These are phyloP conservation scores for Phialophora verrucosa DNA, from an alignment of 2,329 filamentous ascomycete species.

Conservation along the genomic window DNA sequence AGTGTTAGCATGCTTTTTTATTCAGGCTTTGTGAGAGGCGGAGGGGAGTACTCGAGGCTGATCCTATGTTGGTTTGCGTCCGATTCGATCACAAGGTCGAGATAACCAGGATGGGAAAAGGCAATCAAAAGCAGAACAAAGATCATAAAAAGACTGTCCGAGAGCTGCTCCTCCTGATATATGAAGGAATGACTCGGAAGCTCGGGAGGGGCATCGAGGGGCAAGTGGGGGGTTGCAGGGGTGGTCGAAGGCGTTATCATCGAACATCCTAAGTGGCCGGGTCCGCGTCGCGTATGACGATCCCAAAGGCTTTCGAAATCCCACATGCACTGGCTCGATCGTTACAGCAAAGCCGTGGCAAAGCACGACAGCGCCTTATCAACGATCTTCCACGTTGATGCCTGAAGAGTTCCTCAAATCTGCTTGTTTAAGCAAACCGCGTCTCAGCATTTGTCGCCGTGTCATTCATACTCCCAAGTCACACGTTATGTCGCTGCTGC, in stretches of 20 bases:
- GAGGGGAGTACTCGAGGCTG: not conserved
- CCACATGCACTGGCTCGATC: not conserved
- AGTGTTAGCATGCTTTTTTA: conserved; percentile 2
- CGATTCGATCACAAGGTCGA: not conserved
- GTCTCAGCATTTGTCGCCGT: not conserved
- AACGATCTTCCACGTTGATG: not conserved
- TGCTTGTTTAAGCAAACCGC: not conserved
- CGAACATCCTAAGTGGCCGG: not conserved
- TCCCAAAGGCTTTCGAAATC: not conserved
- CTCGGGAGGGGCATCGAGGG: conserved; percentile 9
- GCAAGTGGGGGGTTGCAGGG: not conserved
- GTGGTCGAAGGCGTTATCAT: not conserved
- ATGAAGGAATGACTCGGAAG: conserved; percentile 2
- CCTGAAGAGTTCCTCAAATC: not conserved
- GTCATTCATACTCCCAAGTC: not conserved
- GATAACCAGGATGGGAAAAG: not conserved
- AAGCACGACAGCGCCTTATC: not conserved
- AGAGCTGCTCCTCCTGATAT: not conserved
- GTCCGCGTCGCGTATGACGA: not conserved
- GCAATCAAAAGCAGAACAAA: not conserved
- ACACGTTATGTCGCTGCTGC: not conserved
- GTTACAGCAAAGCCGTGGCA: not conserved
- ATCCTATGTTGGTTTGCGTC: not conserved
- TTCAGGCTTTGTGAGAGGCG: not conserved
- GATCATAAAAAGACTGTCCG: not conserved